Evolutionary conservation across 1,139 yeast species (phyloP).

Genomic region (Hyphopichia pseudoburtonii): DNA sequence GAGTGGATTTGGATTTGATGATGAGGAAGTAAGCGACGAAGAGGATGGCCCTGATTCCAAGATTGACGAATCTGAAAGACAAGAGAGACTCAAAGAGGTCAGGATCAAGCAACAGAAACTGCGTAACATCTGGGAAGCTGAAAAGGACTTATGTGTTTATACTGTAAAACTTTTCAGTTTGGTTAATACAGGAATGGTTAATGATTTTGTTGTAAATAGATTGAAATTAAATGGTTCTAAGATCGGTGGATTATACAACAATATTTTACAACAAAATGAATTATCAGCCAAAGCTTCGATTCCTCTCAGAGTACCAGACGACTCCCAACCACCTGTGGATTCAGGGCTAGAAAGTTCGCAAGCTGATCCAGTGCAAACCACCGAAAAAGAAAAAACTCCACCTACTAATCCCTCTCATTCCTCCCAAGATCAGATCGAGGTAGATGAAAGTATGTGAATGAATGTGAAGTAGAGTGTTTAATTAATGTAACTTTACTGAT

Average conservation of each 20-base stretch:
- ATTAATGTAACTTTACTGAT: no score
- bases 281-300: slow-evolving; percentile 3
- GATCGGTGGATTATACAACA: slow-evolving; percentile 44
- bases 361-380: no score
- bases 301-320: no score
- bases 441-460: no score
- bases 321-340: no score
- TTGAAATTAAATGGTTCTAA: slow-evolving; percentile 45
- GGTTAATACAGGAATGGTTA: slow-evolving; percentile 38
- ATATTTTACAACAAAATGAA: slow-evolving; percentile 23
- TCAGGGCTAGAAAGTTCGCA: no score
- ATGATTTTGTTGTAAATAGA: slow-evolving; percentile 32
- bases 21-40: slow-evolving; percentile 18
- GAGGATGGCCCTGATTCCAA: no score
- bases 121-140: slow-evolving; percentile 30
- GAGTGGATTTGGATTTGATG: slow-evolving; percentile 17
- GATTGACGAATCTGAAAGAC: slow-evolving; percentile 14
- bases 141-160: slow-evolving; percentile 50
- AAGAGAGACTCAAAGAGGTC: slow-evolving; percentile 8
- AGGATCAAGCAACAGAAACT: slow-evolving; percentile 11
- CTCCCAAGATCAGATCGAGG: background rate
- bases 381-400: slow-evolving; percentile 2
- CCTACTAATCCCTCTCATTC: background rate
- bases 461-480: no score
- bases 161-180: slow-evolving; percentile 51